A percentile compares a stretch with the other conserved stretches of the same genome.
Conservation (phyloP, 2,329 filamentous ascomycete species). For the Aspergillus japonicus region DNA sequence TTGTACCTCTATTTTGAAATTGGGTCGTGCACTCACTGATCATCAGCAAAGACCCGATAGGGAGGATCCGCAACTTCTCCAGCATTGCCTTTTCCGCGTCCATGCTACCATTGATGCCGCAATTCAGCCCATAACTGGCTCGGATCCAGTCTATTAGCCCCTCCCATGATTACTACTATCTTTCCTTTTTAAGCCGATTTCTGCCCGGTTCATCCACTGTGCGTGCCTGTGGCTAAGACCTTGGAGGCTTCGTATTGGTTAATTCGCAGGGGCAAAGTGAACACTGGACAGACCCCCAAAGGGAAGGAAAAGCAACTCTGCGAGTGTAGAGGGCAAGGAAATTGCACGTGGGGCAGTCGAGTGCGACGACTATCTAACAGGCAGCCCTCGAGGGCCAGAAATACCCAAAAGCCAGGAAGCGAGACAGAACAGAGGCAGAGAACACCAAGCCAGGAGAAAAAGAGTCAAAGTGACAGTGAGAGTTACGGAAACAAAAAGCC, state of each 20-base stretch:
- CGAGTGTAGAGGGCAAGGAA: neutral
- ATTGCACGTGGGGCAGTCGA: neutral
- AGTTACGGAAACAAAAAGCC: constrained; percentile 9
- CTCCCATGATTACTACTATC: constrained; percentile 11
- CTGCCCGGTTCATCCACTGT: constrained; percentile 1
- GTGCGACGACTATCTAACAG: neutral
- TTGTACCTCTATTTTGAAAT: constrained; percentile 10
- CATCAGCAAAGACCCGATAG: constrained; percentile 10
- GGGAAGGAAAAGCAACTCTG: neutral
- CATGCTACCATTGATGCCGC: constrained; percentile 21
- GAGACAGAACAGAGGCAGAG: constrained; percentile 2
- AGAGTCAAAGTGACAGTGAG: neutral
- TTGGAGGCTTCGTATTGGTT: constrained; percentile 9
- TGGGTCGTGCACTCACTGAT: constrained; percentile 13
- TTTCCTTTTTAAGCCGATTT: constrained; percentile 10
- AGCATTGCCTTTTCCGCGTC: constrained; percentile 25
- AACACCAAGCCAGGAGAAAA: neutral
- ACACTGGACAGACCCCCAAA: neutral
- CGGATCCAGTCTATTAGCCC: constrained; percentile 19
- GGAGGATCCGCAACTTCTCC: constrained; percentile 19
- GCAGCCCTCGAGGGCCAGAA: neutral
- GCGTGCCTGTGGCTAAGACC: constrained; percentile 6
- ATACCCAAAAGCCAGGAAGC: neutral
- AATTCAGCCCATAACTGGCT: constrained; percentile 19
- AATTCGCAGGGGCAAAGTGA: constrained; percentile 4